These are phyloP conservation scores for Candida anutae DNA, from an alignment of 1,139 yeast genomes.

Conservation along the genomic window DNA sequence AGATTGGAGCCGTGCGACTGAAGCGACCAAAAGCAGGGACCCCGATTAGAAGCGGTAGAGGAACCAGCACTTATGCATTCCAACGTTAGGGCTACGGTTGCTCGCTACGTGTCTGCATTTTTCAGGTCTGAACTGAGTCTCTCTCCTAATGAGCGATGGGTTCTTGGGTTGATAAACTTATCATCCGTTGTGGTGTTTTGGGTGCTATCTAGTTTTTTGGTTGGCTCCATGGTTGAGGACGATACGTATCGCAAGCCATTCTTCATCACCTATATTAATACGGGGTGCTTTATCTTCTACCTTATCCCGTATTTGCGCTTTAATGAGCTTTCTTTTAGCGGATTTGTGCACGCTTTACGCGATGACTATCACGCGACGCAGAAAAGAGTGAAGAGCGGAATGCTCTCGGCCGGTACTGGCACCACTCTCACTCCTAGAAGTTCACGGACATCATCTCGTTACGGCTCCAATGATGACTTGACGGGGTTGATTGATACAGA, in stretches of 20 bases:
- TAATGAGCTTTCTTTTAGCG: slow-evolving; percentile 11
- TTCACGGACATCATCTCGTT: slow-evolving; percentile 6
- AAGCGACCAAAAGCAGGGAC: too few relatives aligned
- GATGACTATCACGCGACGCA: slow-evolving; percentile 12
- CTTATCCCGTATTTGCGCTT: slow-evolving; percentile 51
- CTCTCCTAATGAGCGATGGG: slow-evolving; percentile 47
- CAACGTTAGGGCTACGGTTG: too few relatives aligned
- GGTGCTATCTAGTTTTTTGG: slow-evolving; percentile 81
- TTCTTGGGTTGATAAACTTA: slow-evolving; percentile 65
- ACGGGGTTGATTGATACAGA: slow-evolving; percentile 5
- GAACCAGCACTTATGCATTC: too few relatives aligned
- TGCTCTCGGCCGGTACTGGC: slow-evolving; percentile 4
- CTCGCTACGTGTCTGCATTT: too few relatives aligned
- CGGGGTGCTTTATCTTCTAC: slow-evolving; percentile 75
- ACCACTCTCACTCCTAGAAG: slow-evolving; percentile 3
- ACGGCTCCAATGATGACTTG: slow-evolving; percentile 18
- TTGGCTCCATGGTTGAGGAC: slow-evolving; percentile 64
- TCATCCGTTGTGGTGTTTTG: slow-evolving; percentile 73
- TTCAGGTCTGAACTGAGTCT: slow-evolving; percentile 6
- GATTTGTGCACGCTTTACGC: slow-evolving; percentile 16
- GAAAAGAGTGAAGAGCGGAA: slow-evolving; percentile 1
- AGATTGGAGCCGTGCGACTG: too few relatives aligned
- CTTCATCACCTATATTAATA: slow-evolving; percentile 83
- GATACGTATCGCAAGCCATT: slow-evolving; percentile 83
- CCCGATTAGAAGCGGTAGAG: too few relatives aligned